Base-by-base conservation (phyloP, 1,139 yeast genomes). In the Ogataea hybrid region DNA sequence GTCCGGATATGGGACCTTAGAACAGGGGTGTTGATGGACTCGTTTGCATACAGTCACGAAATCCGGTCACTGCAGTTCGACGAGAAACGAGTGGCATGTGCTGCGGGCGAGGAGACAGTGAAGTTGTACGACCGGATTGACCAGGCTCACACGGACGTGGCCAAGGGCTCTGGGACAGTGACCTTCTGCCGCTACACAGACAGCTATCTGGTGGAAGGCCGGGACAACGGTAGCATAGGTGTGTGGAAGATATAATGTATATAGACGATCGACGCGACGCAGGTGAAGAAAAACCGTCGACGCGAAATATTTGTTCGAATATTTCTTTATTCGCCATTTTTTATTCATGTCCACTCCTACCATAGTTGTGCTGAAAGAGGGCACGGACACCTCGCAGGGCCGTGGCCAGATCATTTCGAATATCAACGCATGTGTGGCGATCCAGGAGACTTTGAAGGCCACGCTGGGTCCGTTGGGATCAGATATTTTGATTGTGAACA, bases 381-480 rank as follows among this genome's bases (percentile, higher is more conserved):
- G 99, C 39, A 92, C 99, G 6, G 98, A 92, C 62, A 71, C 95
- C 27, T 86, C 96, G 11, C 99, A 92, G 65, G 99, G 99, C 30
- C 80, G 81, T 54, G 97, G 97, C 23, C 98, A 94, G 70, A 85
- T 88, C 53, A 82, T 92, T 57, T 85, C 92, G 54, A 92, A 92
- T 61, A 92, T 92, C 63, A 90, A 90, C 71, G 97, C 98, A 6
- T 92, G 98, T 69, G 67, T 90, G 52, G 97, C 98, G 25, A 88
- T 92, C 54, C 97, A 92, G 69, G 98, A 92, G 57, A 88, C 97
- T 28, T 75, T 92, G 58, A 84, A 86, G 58, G 90, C 97, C 37
- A 92, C 99, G 0, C 73, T 92, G 53, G 99, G 99, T 2, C 99
- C 99, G 33, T 76, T 92, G 58, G 99, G 99, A 27, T 87, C 96